Evolutionary conservation across 202 grass and related monocot genomes (phyloP), one percentile per base, ranked within the genome.

Genomic region (Elaeis oleifera): DNA sequence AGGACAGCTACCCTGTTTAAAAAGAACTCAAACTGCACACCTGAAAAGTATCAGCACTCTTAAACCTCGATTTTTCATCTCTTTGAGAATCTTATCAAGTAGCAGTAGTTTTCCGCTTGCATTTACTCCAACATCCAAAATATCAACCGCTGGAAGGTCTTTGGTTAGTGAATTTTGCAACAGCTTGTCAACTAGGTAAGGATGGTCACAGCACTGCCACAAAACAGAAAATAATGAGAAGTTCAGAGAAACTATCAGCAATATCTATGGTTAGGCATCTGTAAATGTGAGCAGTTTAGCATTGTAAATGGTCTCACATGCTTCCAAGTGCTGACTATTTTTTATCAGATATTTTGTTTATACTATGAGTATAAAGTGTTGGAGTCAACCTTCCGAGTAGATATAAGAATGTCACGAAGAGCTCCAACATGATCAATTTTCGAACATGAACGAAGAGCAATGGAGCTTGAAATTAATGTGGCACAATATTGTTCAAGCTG

Each of bases 181-280:
- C 0, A 44, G 56, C 64, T 72, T 71, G 86, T 97, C 82, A 76
- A 92, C 84, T 17, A 97, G 79, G 76, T 89, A 97, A 63, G 92
- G 92, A 69, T 97, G 92, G 66, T 97, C 92, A 58, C 88, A 92
- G 69, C 92, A 97, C 92, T 97, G 87, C 72, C 50, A 71, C 59
- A 84, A 61, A 58, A 73, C 22, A 0, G 68, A 36, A 79, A 80
- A 32, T 66, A 58, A 61, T 51, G 54, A 77, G 54, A 72, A 67
- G 58, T 67, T 83, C 56, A 83, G 16, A 21, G 68, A 76, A 48
- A 70, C 49, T 63, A 50, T 61, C 67, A 71, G 60, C 28, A 71
- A 60, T 44, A 61, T 68, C 50, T 49, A 58, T 63, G 50, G 64
- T 73, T 69, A 52, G 71, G 51, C 23, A 68, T 57, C 3, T 74